phyloP scores from a whole-genome alignment of 2,329 filamentous ascomycete genomes.

The Stagonosporopsis tanaceti region DNA sequence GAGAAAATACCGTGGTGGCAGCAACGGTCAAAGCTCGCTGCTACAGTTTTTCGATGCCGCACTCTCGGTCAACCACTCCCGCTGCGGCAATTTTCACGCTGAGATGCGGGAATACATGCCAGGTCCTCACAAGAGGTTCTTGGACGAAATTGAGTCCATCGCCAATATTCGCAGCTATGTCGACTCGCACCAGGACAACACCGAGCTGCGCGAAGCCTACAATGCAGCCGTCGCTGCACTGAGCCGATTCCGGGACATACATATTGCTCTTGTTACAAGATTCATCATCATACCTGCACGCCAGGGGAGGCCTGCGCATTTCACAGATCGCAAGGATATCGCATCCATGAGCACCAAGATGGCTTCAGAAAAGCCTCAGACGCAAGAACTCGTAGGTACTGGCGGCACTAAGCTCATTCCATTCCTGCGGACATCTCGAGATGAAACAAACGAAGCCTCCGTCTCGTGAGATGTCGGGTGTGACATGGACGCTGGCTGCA shows the following conservation, averaged over 20 bases:
- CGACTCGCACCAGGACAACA: slow-evolving; percentile 42
- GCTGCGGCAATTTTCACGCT: slow-evolving; percentile 46
- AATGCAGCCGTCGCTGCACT: slow-evolving; percentile 57
- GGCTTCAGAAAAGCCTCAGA: slow-evolving; percentile 40
- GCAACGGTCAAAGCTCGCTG: slow-evolving; percentile 64
- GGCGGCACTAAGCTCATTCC: slow-evolving; percentile 63
- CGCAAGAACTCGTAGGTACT: slow-evolving; percentile 56
- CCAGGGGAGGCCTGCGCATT: slow-evolving; percentile 31
- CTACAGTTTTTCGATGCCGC: slow-evolving; percentile 64
- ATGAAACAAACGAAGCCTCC: slow-evolving; percentile 58
- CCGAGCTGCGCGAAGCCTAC: slow-evolving; percentile 53
- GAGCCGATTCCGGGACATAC: slow-evolving; percentile 58
- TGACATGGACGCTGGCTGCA: not conserved
- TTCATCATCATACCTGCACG: slow-evolving; percentile 60
- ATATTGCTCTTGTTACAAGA: slow-evolving; percentile 62
- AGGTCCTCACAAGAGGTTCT: slow-evolving; percentile 59
- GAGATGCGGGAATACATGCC: slow-evolving; percentile 66
- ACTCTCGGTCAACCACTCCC: slow-evolving; percentile 59
- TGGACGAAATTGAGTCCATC: slow-evolving; percentile 55
- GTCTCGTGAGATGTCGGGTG: slow-evolving; percentile 15
- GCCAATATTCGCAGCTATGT: slow-evolving; percentile 58
- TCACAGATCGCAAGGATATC: slow-evolving; percentile 49
- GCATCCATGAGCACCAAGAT: slow-evolving; percentile 56
- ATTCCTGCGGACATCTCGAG: slow-evolving; percentile 61
- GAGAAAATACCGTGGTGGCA: slow-evolving; percentile 62